Conservation (phyloP, 1,284 basidiomycete genomes). For the Boletus sp. region DNA sequence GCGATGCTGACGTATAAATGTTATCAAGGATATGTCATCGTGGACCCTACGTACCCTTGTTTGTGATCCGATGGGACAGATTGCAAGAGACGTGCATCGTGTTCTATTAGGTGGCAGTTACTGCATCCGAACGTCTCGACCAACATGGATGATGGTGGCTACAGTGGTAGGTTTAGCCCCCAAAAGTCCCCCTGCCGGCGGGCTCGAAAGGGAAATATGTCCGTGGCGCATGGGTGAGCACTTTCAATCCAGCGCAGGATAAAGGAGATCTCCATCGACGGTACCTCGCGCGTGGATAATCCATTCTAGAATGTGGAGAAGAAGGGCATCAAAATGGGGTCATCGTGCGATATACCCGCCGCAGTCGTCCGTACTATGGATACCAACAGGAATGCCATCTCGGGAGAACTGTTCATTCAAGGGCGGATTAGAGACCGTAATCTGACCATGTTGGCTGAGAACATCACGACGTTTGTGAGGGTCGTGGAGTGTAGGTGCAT, state of each 20-base stretch:
- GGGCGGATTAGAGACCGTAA: neutral
- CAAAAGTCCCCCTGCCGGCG: neutral
- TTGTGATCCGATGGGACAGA: too few species aligned
- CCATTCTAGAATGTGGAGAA: too few species aligned
- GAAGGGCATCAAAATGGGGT: too few species aligned
- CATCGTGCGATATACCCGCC: too few species aligned
- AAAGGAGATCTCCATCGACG: too few species aligned
- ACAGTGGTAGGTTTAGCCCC: too few species aligned
- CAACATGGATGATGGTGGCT: neutral
- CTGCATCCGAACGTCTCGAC: neutral
- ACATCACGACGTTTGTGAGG: neutral
- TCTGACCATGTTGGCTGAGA: neutral
- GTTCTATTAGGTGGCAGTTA: constrained; percentile 6
- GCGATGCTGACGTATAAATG: neutral
- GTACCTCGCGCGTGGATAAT: too few species aligned
- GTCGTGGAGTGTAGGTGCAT: neutral
- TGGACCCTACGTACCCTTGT: too few species aligned
- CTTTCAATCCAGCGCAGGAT: too few species aligned
- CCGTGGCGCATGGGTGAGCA: neutral
- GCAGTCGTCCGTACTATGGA: too few species aligned
- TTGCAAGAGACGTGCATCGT: neutral
- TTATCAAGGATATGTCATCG: too few species aligned
- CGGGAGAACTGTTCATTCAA: neutral
- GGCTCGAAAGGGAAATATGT: neutral
- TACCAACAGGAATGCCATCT: too few species aligned